These are phyloP conservation scores for Erysimum cheiranthoides DNA, from an alignment of 345 rosid genomes.

Conservation along the genomic window DNA sequence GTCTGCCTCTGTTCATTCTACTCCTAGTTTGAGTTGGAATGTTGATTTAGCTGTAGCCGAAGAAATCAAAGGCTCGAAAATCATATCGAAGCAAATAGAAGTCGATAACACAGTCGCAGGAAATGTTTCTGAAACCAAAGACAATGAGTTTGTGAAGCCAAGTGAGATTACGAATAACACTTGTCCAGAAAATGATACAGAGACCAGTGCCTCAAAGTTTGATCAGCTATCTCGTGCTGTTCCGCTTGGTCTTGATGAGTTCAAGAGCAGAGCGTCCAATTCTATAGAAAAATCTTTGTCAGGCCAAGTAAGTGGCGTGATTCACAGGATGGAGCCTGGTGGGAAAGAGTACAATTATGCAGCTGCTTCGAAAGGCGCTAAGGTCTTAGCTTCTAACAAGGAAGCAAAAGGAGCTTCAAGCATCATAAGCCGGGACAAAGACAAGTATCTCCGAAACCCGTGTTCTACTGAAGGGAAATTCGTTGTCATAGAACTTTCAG, in stretches of 20 bases:
- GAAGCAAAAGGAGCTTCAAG: constrained; percentile 94
- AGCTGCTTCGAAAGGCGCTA: constrained; percentile 89
- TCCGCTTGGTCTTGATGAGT: constrained; percentile 87
- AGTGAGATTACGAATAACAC: not conserved
- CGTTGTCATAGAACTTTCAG: constrained; percentile 90
- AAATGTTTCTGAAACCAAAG: constrained; percentile 44
- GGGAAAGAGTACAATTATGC: constrained; percentile 92
- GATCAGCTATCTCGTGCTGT: constrained; percentile 63
- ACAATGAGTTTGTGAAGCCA: constrained; percentile 24
- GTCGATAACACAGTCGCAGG: not conserved
- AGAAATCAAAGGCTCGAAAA: not conserved
- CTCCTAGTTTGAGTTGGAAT: not conserved
- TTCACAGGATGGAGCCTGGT: constrained; percentile 89
- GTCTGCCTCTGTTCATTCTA: constrained; percentile 37
- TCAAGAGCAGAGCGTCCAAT: constrained; percentile 77
- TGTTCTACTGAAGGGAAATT: constrained; percentile 91
- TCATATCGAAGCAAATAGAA: not conserved
- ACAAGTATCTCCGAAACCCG: constrained; percentile 96
- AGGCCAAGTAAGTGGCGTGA: constrained; percentile 68
- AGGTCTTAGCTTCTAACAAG: constrained; percentile 81
- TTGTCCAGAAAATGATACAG: constrained; percentile 37
- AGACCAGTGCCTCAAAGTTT: constrained; percentile 45
- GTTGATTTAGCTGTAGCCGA: not conserved
- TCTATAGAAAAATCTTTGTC: constrained; percentile 64
- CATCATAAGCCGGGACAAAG: constrained; percentile 79